These are phyloP conservation scores for Chloris gayana DNA, from an alignment of 176 grass and related monocot genomes.

Conservation along the genomic window DNA sequence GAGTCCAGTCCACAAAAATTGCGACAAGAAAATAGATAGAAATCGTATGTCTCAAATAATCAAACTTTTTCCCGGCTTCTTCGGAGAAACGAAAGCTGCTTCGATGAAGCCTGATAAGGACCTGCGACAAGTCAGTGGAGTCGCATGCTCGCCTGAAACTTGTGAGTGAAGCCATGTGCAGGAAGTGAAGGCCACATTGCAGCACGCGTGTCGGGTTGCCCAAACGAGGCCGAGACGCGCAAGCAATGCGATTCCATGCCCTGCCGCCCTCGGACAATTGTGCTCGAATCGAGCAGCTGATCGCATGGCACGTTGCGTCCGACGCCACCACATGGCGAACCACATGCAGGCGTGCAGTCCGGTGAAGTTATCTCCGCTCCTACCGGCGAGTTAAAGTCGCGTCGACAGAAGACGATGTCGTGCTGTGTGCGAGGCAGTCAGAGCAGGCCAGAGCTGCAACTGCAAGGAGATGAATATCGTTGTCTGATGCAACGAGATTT, in stretches of 20 bases:
- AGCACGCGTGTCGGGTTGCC: slow-evolving; percentile 31
- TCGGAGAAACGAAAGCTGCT: neutral
- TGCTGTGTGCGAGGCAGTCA: neutral
- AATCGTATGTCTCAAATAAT: neutral
- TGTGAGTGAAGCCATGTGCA: slow-evolving; percentile 17
- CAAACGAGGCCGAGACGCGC: slow-evolving; percentile 6
- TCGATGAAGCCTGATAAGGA: neutral
- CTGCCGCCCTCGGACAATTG: slow-evolving; percentile 3
- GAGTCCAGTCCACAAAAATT: neutral
- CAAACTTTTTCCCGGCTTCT: neutral
- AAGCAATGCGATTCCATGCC: neutral
- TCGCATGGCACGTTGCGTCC: slow-evolving; percentile 19
- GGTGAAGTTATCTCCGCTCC: neutral
- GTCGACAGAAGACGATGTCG: neutral
- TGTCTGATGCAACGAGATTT: neutral
- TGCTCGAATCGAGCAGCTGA: neutral
- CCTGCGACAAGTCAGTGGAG: neutral
- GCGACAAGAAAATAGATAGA: neutral
- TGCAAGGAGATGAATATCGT: neutral
- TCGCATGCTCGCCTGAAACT: neutral
- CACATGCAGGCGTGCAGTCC: neutral
- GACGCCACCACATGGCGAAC: slow-evolving; percentile 6
- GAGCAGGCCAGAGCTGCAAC: neutral
- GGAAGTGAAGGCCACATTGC: slow-evolving; percentile 30
- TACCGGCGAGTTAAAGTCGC: neutral